These are phyloP conservation scores for Rosa persica DNA, from an alignment of 306 rosid genomes.

Conservation along the genomic window DNA sequence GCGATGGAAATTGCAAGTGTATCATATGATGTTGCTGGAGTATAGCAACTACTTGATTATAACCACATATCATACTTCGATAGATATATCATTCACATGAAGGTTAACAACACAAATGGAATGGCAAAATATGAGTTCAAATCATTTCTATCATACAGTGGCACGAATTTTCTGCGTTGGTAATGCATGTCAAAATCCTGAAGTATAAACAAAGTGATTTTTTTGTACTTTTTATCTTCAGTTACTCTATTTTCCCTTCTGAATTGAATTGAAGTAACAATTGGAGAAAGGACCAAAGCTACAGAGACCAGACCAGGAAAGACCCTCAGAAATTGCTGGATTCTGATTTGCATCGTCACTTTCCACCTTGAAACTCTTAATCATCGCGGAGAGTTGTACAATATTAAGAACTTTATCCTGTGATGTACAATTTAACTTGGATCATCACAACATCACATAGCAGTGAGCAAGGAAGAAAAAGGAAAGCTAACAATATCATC, in stretches of 20 bases:
- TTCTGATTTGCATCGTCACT: neutral
- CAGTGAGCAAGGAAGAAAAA: neutral
- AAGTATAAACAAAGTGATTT: neutral
- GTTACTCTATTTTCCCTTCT: neutral
- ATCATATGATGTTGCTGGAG: no score
- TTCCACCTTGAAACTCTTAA: neutral
- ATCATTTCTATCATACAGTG: no score
- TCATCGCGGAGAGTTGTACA: neutral
- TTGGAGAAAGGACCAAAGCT: neutral
- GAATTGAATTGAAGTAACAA: neutral
- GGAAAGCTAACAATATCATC: neutral
- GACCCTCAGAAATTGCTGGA: neutral
- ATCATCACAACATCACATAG: neutral
- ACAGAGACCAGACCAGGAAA: neutral
- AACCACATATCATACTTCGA: no score
- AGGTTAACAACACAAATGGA: no score
- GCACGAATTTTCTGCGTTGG: neutral
- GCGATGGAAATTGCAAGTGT: no score
- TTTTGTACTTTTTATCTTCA: neutral
- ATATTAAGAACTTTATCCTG: neutral
- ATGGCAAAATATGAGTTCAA: no score
- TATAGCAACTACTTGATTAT: no score
- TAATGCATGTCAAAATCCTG: neutral
- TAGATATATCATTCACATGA: no score
- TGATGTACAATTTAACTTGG: neutral